phyloP scores from a whole-genome alignment of 2,329 filamentous ascomycete species.

The Cytospora chrysosperma region DNA sequence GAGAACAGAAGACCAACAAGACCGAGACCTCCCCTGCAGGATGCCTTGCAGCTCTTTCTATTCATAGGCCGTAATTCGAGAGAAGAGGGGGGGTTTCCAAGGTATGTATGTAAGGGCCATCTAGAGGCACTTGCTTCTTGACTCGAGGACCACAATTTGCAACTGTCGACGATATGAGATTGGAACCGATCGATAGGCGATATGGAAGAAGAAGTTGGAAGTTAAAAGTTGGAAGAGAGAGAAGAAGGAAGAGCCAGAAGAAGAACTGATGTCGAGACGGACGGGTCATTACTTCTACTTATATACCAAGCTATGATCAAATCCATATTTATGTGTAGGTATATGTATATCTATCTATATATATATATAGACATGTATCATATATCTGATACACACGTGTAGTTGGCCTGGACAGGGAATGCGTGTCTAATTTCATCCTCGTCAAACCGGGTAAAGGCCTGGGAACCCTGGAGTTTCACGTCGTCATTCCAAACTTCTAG shows the following conservation, averaged over 20 bases:
- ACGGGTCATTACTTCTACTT: not conserved
- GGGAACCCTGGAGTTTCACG: not conserved
- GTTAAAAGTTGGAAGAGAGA: not conserved
- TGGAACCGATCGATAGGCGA: not conserved
- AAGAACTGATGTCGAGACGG: not conserved
- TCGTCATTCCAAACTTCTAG: not conserved
- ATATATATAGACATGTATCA: not conserved
- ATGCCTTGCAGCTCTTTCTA: not conserved
- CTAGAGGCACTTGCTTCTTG: not conserved
- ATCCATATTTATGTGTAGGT: no score
- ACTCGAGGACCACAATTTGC: not conserved
- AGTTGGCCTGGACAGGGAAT: not conserved
- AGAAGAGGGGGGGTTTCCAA: not conserved
- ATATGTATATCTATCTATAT: not conserved
- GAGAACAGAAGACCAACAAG: not conserved
- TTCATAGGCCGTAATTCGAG: not conserved
- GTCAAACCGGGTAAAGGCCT: not conserved
- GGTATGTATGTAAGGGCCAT: not conserved
- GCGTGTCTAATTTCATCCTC: not conserved
- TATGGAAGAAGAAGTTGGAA: no score
- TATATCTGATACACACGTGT: not conserved
- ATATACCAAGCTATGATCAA: not conserved
- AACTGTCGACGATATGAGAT: not conserved
- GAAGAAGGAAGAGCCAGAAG: not conserved
- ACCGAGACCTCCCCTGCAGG: constrained; percentile 9